Evolutionary conservation across 1,139 yeast species (phyloP).

Genomic region (Geotrichum restrictum): DNA sequence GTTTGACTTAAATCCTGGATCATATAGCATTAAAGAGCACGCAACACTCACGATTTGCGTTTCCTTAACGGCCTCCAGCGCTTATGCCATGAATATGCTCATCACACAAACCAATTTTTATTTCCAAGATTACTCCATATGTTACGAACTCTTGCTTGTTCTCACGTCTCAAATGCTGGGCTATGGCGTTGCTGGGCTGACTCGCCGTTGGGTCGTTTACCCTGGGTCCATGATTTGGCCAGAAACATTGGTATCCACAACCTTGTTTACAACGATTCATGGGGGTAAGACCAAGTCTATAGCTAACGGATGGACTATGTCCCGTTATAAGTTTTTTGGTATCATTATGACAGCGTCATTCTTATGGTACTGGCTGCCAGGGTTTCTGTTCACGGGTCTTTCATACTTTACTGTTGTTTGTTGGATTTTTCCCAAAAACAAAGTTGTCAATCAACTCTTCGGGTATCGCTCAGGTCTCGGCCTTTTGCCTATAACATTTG

Average conservation of each 20-base stretch:
- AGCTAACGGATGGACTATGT: constrained; percentile 44
- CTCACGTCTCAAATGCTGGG: constrained; percentile 22
- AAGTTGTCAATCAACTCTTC: constrained; percentile 49
- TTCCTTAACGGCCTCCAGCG: constrained; percentile 48
- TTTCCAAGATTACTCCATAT: constrained; percentile 51
- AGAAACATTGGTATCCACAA: constrained; percentile 31
- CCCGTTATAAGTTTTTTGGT: constrained; percentile 42
- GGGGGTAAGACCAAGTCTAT: constrained; percentile 47
- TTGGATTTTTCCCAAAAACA: constrained; percentile 46
- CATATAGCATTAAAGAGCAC: constrained; percentile 52
- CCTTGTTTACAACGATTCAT: constrained; percentile 33
- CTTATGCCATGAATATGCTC: constrained; percentile 46
- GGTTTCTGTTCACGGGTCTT: constrained; percentile 44
- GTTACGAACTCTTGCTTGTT: constrained; percentile 38
- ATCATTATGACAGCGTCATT: constrained; percentile 39
- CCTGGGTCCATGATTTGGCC: constrained; percentile 56
- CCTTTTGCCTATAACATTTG: constrained; percentile 48
- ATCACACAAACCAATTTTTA: constrained; percentile 45
- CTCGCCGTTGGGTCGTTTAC: constrained; percentile 48
- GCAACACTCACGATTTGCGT: constrained; percentile 53
- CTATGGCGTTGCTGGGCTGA: constrained; percentile 52
- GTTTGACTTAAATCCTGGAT: constrained; percentile 53
- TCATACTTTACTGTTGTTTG: constrained; percentile 37
- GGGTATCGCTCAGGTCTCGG: constrained; percentile 56
- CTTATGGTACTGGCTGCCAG: constrained; percentile 48